phyloP scores from a whole-genome alignment of 495 filamentous ascomycete genomes.

The Ramalina intermedia region DNA sequence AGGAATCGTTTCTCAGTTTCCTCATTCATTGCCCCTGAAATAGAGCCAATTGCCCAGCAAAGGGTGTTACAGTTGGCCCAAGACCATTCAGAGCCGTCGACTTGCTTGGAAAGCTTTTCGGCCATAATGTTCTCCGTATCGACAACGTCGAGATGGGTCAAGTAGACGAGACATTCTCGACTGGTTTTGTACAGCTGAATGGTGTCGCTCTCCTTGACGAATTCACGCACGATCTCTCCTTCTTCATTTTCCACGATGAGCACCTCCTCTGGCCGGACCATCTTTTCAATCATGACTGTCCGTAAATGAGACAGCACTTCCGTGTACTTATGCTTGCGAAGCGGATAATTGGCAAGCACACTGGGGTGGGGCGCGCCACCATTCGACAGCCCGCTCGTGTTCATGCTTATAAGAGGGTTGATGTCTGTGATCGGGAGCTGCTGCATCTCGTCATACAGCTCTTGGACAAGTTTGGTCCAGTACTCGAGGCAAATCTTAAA shows the following conservation, averaged over 20 bases:
- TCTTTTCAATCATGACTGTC: conserved; percentile 98
- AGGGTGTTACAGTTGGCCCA: conserved; percentile 99
- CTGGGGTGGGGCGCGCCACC: conserved; percentile 74
- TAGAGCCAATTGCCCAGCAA: conserved; percentile 98
- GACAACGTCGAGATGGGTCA: conserved; percentile 93
- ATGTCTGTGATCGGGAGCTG: conserved; percentile 79
- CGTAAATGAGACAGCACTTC: conserved; percentile 87
- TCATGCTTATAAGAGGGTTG: conserved; percentile 71
- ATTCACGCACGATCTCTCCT: conserved; percentile 95
- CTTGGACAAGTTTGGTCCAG: conserved; percentile 97
- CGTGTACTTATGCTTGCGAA: conserved; percentile 94
- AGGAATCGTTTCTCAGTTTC: conserved; percentile 97
- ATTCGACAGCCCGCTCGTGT: conserved; percentile 52
- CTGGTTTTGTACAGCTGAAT: conserved; percentile 99
- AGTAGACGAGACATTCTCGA: conserved; percentile 89
- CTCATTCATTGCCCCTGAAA: conserved; percentile 97
- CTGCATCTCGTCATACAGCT: conserved; percentile 98
- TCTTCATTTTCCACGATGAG: conserved; percentile 98
- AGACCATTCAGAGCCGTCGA: conserved; percentile 92
- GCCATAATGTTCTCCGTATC: conserved; percentile 99
- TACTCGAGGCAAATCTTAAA: conserved; percentile 99
- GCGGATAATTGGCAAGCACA: conserved; percentile 68
- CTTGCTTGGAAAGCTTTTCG: conserved; percentile 87
- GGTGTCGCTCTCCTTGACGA: conserved; percentile 97
- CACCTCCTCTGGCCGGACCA: conserved; percentile 98